phyloP scores from a whole-genome alignment of 192 early-diverging fungal genomes.

The Radiomyces spectabilis region DNA sequence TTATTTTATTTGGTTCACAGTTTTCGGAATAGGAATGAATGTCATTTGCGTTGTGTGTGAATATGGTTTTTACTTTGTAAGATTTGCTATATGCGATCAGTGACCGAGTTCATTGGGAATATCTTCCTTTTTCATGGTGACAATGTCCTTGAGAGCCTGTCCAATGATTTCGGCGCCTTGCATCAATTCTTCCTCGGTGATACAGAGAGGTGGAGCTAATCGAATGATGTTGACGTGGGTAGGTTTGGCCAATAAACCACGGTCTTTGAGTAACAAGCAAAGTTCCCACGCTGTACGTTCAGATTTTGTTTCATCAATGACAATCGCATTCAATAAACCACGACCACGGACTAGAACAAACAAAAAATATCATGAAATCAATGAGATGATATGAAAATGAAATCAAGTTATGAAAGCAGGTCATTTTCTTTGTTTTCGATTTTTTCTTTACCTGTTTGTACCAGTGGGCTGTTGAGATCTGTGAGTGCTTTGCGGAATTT shows the following conservation, averaged over 20 bases:
- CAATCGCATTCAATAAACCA: constrained; percentile 93
- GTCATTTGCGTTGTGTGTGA: too few relatives aligned
- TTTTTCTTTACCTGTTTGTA: constrained; percentile 39
- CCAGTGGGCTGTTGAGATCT: constrained; percentile 70
- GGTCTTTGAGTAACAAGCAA: constrained; percentile 86
- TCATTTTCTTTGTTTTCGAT: not conserved
- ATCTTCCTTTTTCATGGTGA: constrained; percentile 44
- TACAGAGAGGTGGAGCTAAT: constrained; percentile 90
- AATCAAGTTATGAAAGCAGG: not conserved
- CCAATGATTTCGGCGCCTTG: constrained; percentile 76
- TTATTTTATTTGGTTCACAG: too few relatives aligned
- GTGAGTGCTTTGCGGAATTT: constrained; percentile 75
- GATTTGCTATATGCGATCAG: not conserved
- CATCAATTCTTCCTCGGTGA: constrained; percentile 86
- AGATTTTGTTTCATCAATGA: constrained; percentile 80
- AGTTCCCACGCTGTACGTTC: constrained; percentile 95
- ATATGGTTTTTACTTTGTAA: too few relatives aligned
- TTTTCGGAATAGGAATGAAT: too few relatives aligned
- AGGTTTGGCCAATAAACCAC: constrained; percentile 94
- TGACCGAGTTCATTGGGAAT: constrained; percentile 16
- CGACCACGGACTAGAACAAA: constrained; percentile 68
- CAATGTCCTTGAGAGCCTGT: constrained; percentile 66
- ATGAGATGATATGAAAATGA: not conserved
- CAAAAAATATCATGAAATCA: not conserved
- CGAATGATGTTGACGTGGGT: constrained; percentile 98